Percentiles rank a stretch among this genome's conserved stretches.
Conservation (phyloP, 306 rosid genomes). For the Vachellia pachyceras region DNA sequence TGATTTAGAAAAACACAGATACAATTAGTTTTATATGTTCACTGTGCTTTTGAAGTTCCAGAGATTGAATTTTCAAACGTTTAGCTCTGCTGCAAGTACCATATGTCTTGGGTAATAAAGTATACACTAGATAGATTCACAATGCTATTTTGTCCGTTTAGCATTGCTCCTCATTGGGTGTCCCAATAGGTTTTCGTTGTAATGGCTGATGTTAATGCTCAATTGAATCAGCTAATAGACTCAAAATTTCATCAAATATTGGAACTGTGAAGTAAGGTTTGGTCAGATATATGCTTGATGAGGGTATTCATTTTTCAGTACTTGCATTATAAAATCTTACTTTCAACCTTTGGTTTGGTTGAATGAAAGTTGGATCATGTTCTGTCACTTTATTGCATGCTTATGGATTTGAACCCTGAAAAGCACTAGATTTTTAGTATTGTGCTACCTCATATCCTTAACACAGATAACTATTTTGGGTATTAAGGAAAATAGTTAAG, state of each 20-base stretch:
- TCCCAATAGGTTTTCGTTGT: conserved; percentile 43
- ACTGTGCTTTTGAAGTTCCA: conserved; percentile 48
- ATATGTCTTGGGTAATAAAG: conserved; percentile 60
- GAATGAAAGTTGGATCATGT: background rate
- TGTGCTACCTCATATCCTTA: no score
- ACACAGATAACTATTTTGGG: no score
- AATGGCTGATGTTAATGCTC: conserved; percentile 48
- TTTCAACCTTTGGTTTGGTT: background rate
- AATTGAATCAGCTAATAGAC: conserved; percentile 40
- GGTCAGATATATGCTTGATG: background rate
- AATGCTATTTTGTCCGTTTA: conserved; percentile 51
- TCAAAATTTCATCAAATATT: conserved; percentile 25
- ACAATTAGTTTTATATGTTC: conserved; percentile 25
- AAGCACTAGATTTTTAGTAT: background rate
- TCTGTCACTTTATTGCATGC: background rate
- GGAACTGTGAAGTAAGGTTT: conserved; percentile 18
- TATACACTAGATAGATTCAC: conserved; percentile 50
- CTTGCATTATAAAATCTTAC: background rate
- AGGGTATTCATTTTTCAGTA: background rate
- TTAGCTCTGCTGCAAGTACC: conserved; percentile 41
- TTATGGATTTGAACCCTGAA: background rate
- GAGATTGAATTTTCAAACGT: conserved; percentile 20
- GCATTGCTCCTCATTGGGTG: conserved; percentile 42
- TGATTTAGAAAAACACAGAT: conserved; percentile 31
- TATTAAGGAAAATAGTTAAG: no score